A percentile compares a stretch with the other conserved stretches of the same genome.
phyloP scores from a whole-genome alignment of 352 stramenopile genomes.

The Blastocystis sp. region DNA sequence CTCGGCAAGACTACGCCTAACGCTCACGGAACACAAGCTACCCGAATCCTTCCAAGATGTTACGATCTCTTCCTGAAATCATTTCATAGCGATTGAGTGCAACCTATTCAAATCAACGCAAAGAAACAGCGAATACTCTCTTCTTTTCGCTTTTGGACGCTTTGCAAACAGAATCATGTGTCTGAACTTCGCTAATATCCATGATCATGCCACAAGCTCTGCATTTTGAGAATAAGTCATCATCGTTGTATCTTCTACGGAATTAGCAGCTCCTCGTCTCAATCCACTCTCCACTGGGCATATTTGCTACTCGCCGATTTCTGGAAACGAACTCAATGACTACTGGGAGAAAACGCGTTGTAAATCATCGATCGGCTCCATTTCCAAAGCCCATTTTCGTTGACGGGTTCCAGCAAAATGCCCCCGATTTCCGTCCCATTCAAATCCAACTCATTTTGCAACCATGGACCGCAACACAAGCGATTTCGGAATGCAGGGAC shows the following conservation, averaged over 20 bases:
- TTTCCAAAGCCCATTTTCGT: too few species aligned
- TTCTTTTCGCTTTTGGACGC: slow-evolving; percentile 58
- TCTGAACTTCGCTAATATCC: slow-evolving; percentile 26
- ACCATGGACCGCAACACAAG: slow-evolving; percentile 69
- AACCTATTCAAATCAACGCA: not conserved
- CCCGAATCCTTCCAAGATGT: slow-evolving; percentile 52
- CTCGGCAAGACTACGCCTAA: not conserved
- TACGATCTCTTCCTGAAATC: slow-evolving; percentile 47
- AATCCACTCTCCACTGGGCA: too few species aligned
- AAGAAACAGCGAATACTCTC: slow-evolving; percentile 8
- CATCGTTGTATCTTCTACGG: slow-evolving; percentile 65
- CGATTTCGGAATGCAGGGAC: slow-evolving; percentile 86
- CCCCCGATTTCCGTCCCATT: too few species aligned
- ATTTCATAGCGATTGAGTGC: not conserved
- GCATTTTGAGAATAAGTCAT: slow-evolving; percentile 61
- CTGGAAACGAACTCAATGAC: too few species aligned
- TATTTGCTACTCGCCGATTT: too few species aligned
- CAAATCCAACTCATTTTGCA: too few species aligned
- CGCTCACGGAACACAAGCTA: not conserved
- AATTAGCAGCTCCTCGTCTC: not conserved
- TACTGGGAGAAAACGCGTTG: too few species aligned
- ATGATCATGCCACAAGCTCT: slow-evolving; percentile 50
- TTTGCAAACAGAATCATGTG: slow-evolving; percentile 36
- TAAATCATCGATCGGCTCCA: too few species aligned
- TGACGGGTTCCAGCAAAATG: too few species aligned